phyloP scores from a whole-genome alignment of 768 basidiomycete species.

The Cyclocybe aegerita region DNA sequence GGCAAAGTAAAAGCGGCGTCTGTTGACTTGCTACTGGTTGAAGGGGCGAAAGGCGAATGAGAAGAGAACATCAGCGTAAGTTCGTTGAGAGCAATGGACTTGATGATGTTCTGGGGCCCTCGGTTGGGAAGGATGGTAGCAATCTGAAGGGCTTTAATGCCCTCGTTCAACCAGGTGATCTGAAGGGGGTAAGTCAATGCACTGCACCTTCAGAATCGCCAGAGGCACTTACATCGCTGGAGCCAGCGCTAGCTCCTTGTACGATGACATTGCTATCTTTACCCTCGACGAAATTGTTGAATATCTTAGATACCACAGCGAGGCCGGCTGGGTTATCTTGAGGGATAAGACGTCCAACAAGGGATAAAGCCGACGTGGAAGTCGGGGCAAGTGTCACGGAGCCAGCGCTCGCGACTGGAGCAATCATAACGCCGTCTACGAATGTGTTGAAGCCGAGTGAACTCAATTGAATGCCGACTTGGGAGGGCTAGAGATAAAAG shows the following conservation, averaged over 20 bases:
- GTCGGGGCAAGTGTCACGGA: slow-evolving; percentile 55
- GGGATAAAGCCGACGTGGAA: slow-evolving; percentile 48
- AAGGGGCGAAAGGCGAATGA: slow-evolving; percentile 55
- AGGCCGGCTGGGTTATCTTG: slow-evolving; percentile 54
- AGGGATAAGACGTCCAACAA: slow-evolving; percentile 65
- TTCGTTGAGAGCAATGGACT: slow-evolving; percentile 59
- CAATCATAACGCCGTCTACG: slow-evolving; percentile 53
- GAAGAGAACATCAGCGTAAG: slow-evolving; percentile 59
- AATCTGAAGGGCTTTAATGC: slow-evolving; percentile 61
- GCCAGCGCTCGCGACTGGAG: slow-evolving; percentile 50
- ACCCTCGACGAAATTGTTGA: slow-evolving; percentile 73
- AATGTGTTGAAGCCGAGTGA: slow-evolving; percentile 63
- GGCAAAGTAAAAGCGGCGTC: slow-evolving; percentile 66
- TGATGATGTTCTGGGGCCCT: slow-evolving; percentile 62
- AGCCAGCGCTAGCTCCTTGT: slow-evolving; percentile 57
- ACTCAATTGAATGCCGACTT: slow-evolving; percentile 68
- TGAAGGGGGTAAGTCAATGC: slow-evolving; percentile 19
- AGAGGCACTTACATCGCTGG: slow-evolving; percentile 46
- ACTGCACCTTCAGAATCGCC: neutral
- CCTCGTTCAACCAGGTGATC: slow-evolving; percentile 75
- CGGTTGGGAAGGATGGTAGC: slow-evolving; percentile 61
- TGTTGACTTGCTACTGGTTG: slow-evolving; percentile 57
- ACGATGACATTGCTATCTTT: slow-evolving; percentile 59
- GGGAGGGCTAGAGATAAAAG: slow-evolving; percentile 52
- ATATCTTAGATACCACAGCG: slow-evolving; percentile 58